Base-by-base conservation (phyloP, 1,284 basidiomycete genomes). In the Ustilago nuda region DNA sequence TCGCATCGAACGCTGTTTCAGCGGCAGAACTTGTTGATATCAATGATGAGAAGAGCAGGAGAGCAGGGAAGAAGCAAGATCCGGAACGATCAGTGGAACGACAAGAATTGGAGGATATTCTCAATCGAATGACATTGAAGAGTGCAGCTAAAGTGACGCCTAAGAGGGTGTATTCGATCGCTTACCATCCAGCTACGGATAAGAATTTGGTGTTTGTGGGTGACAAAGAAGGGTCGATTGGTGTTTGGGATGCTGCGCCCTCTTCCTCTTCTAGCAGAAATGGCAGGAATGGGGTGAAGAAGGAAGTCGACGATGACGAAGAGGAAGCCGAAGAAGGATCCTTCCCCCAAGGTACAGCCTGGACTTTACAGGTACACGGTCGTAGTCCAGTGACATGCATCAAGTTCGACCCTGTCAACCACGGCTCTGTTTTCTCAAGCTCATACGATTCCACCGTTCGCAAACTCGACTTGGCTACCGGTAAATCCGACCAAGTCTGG, bases 361-460 rank as follows among this genome's bases (percentile, higher is more conserved):
- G 75, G 73, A 57, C 71, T 13, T 63, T 85, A 13, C 84, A 80
- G 51, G 70, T 78, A 8, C 82, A 84, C 62, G 82, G 76, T 4
- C 69, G 67, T 17, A 75, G 67, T n/a, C 74, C 83, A 3, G 75
- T 85, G 27, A 82, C 78, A 12, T 84, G 79, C 61, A 71, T 85
- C 60, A 82, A 79, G 60, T 70, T 85, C 37, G 83, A 84, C 46
- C 84, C 84, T 0, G 56, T 74, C 51, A 56, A 75, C 32, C 57
- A 72, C 37, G 70, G 73, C 46, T 71, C 69, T 19, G 63, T 84
- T 54, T 84, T 71, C 59, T 76, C 80, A 1, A 64, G 71, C 13
- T 82, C 79, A 0, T 85, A 85, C 68, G 83, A 84, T 48, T 71
- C 78, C 12, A 84, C 81, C 11, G 56, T 85, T 3, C 80, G 84